A percentile compares a stretch with the other conserved stretches of the same genome.
phyloP scores from a whole-genome alignment of 768 basidiomycete genomes.

The Macrolepiota fuliginosa region DNA sequence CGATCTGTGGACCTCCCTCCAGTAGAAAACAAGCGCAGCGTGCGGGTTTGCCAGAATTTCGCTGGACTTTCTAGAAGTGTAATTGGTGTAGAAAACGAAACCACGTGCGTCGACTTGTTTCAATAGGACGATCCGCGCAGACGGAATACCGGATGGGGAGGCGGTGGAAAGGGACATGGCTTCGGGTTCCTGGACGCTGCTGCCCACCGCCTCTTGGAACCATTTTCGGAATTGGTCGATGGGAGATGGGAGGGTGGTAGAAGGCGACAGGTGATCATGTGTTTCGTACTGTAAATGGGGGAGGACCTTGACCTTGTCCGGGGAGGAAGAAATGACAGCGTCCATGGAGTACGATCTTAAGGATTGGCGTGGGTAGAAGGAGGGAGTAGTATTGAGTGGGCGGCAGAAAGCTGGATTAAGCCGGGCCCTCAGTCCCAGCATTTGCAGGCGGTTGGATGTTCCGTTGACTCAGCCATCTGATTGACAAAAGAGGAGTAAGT shows the following conservation, averaged over 20 bases:
- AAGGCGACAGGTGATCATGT: conserved; percentile 58
- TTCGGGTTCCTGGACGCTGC: conserved; percentile 79
- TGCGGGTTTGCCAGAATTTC: conserved; percentile 78
- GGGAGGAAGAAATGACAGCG: conserved; percentile 40
- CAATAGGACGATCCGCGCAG: conserved; percentile 86
- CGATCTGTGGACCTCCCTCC: conserved; percentile 79
- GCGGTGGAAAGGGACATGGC: conserved; percentile 81
- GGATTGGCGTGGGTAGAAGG: neutral
- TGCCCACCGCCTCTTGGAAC: conserved; percentile 67
- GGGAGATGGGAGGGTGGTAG: conserved; percentile 62
- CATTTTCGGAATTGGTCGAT: conserved; percentile 84
- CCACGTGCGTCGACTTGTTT: conserved; percentile 87
- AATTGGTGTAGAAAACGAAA: conserved; percentile 98
- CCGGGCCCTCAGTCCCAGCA: neutral
- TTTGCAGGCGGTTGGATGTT: neutral
- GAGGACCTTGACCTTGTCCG: conserved; percentile 63
- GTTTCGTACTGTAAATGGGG: conserved; percentile 77
- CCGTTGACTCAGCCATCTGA: conserved; percentile 11
- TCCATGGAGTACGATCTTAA: conserved; percentile 26
- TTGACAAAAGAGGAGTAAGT: neutral
- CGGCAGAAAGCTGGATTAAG: neutral
- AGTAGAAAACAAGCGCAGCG: conserved; percentile 87
- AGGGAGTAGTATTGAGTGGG: neutral
- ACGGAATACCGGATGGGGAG: conserved; percentile 72
- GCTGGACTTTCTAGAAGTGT: conserved; percentile 85